Evolutionary conservation across 1,284 basidiomycete species (phyloP).

Genomic region (Athelia psychrophila): DNA sequence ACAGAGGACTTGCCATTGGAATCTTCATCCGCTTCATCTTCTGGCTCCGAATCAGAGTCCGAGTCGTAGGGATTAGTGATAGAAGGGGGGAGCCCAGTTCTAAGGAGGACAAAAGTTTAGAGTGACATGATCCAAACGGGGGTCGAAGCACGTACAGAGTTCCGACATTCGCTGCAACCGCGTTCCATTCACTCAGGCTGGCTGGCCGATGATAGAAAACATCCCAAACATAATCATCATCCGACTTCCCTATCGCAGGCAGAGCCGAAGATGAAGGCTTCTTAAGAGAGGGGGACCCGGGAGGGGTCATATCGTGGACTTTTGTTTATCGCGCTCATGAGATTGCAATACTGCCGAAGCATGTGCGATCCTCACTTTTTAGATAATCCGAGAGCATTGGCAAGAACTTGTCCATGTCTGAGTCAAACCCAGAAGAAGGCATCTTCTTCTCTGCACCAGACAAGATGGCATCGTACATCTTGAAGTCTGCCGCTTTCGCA

Average conservation of each 20-base stretch:
- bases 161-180: constrained; percentile 52
- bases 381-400: constrained; percentile 72
- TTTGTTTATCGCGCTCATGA: not conserved
- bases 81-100: constrained; percentile 61
- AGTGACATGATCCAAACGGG: not conserved
- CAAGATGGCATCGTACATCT: constrained; percentile 69
- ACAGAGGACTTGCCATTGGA: constrained; percentile 56
- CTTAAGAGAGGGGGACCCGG: constrained; percentile 10
- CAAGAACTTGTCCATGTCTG: constrained; percentile 72
- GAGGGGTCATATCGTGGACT: constrained; percentile 33
- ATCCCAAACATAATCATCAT: constrained; percentile 73
- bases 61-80: constrained; percentile 48
- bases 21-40: constrained; percentile 77
- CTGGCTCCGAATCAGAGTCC: constrained; percentile 58
- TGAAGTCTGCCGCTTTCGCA: constrained; percentile 42
- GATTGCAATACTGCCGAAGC: no score
- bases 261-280: constrained; percentile 7
- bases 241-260: not conserved
- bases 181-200: constrained; percentile 55
- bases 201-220: constrained; percentile 70
- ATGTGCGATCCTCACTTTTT: constrained; percentile 39
- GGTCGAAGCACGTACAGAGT: constrained; percentile 47
- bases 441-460: constrained; percentile 30
- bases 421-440: constrained; percentile 35
- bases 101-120: constrained; percentile 22